These are phyloP conservation scores for Gastrodia elata DNA, from an alignment of 106 monocot genomes.

Conservation along the genomic window DNA sequence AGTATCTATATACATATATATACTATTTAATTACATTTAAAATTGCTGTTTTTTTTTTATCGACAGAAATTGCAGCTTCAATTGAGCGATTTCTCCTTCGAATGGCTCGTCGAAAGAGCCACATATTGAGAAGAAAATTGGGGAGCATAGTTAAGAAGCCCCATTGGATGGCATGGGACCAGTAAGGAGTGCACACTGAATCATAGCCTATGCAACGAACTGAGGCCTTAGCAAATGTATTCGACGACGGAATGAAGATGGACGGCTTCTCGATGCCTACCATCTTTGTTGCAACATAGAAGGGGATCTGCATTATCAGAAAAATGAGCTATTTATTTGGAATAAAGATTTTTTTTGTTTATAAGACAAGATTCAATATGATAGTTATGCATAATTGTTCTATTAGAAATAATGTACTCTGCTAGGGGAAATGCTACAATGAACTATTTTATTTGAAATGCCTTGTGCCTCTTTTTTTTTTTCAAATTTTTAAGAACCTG, in stretches of 20 bases:
- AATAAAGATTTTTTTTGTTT: too few species aligned
- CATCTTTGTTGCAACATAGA: slow-evolving; percentile 84
- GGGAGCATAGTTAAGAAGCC: slow-evolving; percentile 34
- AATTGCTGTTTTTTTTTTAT: too few species aligned
- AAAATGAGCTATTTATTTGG: too few species aligned
- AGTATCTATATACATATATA: too few species aligned
- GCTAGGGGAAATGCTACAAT: too few species aligned
- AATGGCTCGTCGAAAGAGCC: slow-evolving; percentile 20
- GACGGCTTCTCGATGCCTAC: slow-evolving; percentile 31
- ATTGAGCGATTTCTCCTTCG: neutral
- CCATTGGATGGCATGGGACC: slow-evolving; percentile 73
- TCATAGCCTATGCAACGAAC: slow-evolving; percentile 69
- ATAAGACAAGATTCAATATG: too few species aligned
- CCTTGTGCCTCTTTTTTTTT: too few species aligned
- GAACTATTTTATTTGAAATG: too few species aligned
- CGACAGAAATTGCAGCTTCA: neutral
- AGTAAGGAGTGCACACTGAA: slow-evolving; percentile 62
- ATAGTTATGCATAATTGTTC: too few species aligned
- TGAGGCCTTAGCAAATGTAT: slow-evolving; percentile 36
- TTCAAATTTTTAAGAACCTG: neutral
- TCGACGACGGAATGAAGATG: slow-evolving; percentile 49
- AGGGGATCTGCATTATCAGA: slow-evolving; percentile 51
- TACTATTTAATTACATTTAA: too few species aligned
- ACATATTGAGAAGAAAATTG: slow-evolving; percentile 26
- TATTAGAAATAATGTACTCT: too few species aligned